Evolutionary conservation across 176 grass and related monocot genomes (phyloP).

Genomic region (Otatea glauca): DNA sequence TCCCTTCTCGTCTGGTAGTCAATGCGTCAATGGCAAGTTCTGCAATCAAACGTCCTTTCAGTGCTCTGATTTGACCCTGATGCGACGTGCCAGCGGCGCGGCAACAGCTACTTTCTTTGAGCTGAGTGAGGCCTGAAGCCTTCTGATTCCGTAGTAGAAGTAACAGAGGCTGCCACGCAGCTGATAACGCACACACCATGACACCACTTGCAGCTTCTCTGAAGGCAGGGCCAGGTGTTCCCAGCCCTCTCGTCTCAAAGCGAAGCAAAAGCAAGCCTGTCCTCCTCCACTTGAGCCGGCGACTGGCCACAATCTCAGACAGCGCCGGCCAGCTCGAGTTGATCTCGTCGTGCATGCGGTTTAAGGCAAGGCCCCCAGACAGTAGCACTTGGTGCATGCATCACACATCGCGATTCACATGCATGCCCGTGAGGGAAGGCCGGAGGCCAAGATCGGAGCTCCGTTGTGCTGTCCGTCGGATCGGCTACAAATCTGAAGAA

Average conservation of each 20-base stretch:
- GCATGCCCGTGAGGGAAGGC: not conserved
- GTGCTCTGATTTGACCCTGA: slow-evolving; percentile 7
- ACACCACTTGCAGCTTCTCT: not conserved
- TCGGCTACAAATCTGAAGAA: not conserved
- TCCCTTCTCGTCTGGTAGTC: slow-evolving; percentile 15
- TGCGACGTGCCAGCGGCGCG: not conserved
- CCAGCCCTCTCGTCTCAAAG: not conserved
- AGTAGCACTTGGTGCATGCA: not conserved
- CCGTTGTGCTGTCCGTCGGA: not conserved
- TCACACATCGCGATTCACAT: not conserved
- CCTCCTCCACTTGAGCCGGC: not conserved
- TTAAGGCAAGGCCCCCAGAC: not conserved
- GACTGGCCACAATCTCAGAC: not conserved
- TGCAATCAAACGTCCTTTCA: slow-evolving; percentile 40
- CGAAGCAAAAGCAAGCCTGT: not conserved
- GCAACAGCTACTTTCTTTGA: not conserved
- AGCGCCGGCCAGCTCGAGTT: not conserved
- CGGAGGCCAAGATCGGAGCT: not conserved
- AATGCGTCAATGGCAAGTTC: slow-evolving; percentile 32
- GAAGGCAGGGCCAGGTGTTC: not conserved
- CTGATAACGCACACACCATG: slow-evolving; percentile 9
- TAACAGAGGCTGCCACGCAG: slow-evolving; percentile 8
- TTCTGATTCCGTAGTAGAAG: not conserved
- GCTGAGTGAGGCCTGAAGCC: not conserved
- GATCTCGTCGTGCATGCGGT: not conserved